Conservation (phyloP, 768 basidiomycete species). For the Grammothele lineata region DNA sequence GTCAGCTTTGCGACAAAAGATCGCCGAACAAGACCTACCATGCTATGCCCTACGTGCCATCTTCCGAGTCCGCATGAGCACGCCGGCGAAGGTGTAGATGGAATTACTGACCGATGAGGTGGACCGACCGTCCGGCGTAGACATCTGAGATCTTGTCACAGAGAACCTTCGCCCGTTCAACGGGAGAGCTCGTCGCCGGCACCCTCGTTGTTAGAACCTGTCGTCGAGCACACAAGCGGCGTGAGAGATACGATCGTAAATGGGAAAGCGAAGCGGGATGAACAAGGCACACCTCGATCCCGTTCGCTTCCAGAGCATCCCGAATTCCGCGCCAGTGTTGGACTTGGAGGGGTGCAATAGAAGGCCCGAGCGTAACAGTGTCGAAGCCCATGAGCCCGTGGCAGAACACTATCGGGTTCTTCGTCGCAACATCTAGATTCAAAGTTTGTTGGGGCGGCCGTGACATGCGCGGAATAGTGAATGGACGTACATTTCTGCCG, state of each 20-base stretch:
- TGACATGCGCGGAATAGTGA: too few relatives aligned
- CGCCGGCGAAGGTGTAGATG: conserved; percentile 14
- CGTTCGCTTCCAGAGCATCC: conserved; percentile 86
- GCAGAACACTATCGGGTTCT: conserved; percentile 89
- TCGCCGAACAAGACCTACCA: conserved; percentile 41
- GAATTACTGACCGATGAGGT: conserved; percentile 65
- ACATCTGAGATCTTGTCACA: conserved; percentile 72
- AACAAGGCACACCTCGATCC: conserved; percentile 47
- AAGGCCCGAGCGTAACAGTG: conserved; percentile 71
- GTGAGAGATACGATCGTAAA: neutral
- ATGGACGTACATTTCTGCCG: conserved; percentile 20
- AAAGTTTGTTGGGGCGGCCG: too few relatives aligned
- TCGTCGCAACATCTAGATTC: conserved; percentile 64
- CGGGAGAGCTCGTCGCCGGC: conserved; percentile 85
- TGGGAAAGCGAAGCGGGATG: neutral
- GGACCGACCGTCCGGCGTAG: conserved; percentile 81
- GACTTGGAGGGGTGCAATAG: conserved; percentile 79
- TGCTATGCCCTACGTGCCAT: conserved; percentile 57
- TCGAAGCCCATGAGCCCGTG: conserved; percentile 93
- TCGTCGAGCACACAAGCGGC: too few relatives aligned
- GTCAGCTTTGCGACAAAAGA: too few relatives aligned
- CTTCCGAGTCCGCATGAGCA: conserved; percentile 24
- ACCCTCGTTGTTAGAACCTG: conserved; percentile 86
- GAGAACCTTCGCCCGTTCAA: conserved; percentile 88
- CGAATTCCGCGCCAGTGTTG: conserved; percentile 96